Conservation (phyloP, 495 filamentous ascomycete species). For the Evansstolkia leycettana region DNA sequence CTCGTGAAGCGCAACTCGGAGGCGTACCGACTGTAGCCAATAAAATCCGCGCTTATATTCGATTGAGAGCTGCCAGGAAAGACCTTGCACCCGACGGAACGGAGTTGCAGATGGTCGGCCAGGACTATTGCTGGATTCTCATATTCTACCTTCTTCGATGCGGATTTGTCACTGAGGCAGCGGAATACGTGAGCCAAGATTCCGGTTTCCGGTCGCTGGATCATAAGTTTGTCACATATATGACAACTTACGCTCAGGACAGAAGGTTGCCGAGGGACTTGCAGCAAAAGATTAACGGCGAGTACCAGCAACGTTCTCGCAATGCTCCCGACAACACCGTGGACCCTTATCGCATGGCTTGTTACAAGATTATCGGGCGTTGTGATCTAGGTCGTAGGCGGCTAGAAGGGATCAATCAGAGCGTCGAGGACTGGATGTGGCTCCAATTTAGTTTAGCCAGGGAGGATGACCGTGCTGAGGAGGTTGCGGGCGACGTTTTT, state of each 20-base stretch:
- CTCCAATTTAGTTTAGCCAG: conserved; percentile 85
- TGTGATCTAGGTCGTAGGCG: conserved; percentile 75
- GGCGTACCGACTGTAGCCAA: conserved; percentile 77
- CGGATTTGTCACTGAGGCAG: conserved; percentile 73
- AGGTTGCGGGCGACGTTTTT: conserved; percentile 79
- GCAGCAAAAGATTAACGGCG: conserved; percentile 74
- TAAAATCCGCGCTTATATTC: conserved; percentile 85
- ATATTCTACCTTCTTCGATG: conserved; percentile 86
- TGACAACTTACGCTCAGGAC: conserved; percentile 63
- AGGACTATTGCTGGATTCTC: conserved; percentile 82
- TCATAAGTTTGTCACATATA: conserved; percentile 79
- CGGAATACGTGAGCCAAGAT: conserved; percentile 71
- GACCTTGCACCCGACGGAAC: conserved; percentile 66
- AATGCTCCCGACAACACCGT: conserved; percentile 77
- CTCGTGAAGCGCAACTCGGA: conserved; percentile 78
- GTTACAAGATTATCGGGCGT: conserved; percentile 94
- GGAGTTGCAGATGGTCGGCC: conserved; percentile 57
- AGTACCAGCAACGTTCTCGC: conserved; percentile 72
- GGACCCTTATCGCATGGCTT: conserved; percentile 92
- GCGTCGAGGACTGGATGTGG: conserved; percentile 94
- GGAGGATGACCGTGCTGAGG: conserved; percentile 70
- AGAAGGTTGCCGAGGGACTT: conserved; percentile 61
- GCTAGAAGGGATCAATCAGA: conserved; percentile 67
- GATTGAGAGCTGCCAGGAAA: conserved; percentile 60
- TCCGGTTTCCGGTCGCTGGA: conserved; percentile 78